These are phyloP conservation scores for Epithemia pelagica DNA, from an alignment of 108 stramenopile species.

Conservation along the genomic window DNA sequence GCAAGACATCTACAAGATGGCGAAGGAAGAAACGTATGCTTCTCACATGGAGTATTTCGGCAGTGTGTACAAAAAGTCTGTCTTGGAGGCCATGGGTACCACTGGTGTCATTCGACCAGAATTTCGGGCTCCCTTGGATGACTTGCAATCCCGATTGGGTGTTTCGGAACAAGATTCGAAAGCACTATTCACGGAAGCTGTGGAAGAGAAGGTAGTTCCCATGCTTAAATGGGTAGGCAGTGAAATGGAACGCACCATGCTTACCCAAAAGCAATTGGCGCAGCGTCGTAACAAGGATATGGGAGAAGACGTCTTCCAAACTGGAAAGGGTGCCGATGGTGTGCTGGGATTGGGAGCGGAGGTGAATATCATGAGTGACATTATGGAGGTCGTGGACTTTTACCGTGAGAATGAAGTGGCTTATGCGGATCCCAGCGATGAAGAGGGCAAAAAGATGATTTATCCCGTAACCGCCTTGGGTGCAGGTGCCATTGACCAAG, in stretches of 20 bases:
- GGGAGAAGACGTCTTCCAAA: conserved; percentile 79
- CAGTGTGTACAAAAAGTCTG: conserved; percentile 60
- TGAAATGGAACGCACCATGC: conserved; percentile 73
- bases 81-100: conserved; percentile 79
- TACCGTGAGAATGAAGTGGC: conserved; percentile 78
- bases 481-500: conserved; percentile 43
- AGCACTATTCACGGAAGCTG: conserved; percentile 58
- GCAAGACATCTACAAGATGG: conserved; percentile 43
- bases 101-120: conserved; percentile 78
- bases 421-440: conserved; percentile 35
- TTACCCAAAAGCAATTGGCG: conserved; percentile 68
- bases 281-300: conserved; percentile 64
- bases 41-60: conserved; percentile 67
- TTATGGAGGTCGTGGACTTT: conserved; percentile 84
- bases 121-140: conserved; percentile 58
- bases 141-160: conserved; percentile 59
- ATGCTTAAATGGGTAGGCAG: conserved; percentile 77
- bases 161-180: conserved; percentile 60
- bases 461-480: conserved; percentile 80
- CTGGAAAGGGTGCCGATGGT: conserved; percentile 67
- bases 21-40: conserved; percentile 40
- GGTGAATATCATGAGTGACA: conserved; percentile 81
- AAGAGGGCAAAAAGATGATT: conserved; percentile 58
- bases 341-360: conserved; percentile 78
- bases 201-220: conserved; percentile 67